These are phyloP conservation scores for Podosphaera fusca DNA, from an alignment of 2,329 filamentous ascomycete genomes.

Conservation along the genomic window DNA sequence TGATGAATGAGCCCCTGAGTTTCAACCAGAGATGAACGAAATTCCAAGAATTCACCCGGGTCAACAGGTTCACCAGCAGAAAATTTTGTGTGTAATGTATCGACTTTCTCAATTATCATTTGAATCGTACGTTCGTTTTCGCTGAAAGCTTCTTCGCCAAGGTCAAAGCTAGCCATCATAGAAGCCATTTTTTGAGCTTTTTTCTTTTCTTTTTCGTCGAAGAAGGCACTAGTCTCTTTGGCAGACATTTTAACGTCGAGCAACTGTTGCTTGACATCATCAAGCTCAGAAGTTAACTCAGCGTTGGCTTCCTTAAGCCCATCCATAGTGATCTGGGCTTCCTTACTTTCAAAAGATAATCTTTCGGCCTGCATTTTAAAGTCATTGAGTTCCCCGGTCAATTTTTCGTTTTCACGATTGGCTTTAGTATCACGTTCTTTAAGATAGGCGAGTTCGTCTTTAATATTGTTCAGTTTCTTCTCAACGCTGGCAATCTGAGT, in stretches of 20 bases:
- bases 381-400: conserved; percentile 71
- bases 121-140: conserved; percentile 75
- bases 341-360: conserved; percentile 85
- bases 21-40: conserved; percentile 61
- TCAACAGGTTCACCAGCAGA: conserved; percentile 56
- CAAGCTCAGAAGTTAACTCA: conserved; percentile 75
- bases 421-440: conserved; percentile 70
- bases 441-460: conserved; percentile 64
- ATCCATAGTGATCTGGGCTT: conserved; percentile 94
- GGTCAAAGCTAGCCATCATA: conserved; percentile 98
- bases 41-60: conserved; percentile 54
- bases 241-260: conserved; percentile 91
- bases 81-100: conserved; percentile 54
- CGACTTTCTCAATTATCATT: conserved; percentile 63
- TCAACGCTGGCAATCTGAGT: conserved; percentile 57
- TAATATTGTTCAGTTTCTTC: conserved; percentile 57
- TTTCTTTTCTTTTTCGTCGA: conserved; percentile 95
- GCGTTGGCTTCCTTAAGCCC: conserved; percentile 86
- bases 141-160: conserved; percentile 80
- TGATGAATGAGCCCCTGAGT: conserved; percentile 84
- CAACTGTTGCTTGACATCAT: conserved; percentile 89
- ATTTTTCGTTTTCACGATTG: conserved; percentile 72
- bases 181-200: conserved; percentile 99
- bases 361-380: conserved; percentile 94
- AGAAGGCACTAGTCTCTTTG: conserved; percentile 69